A percentile compares a stretch with the other conserved stretches of the same genome.
Conservation (phyloP, 805 yeast genomes). For the Blastobotrys muscicola region DNA sequence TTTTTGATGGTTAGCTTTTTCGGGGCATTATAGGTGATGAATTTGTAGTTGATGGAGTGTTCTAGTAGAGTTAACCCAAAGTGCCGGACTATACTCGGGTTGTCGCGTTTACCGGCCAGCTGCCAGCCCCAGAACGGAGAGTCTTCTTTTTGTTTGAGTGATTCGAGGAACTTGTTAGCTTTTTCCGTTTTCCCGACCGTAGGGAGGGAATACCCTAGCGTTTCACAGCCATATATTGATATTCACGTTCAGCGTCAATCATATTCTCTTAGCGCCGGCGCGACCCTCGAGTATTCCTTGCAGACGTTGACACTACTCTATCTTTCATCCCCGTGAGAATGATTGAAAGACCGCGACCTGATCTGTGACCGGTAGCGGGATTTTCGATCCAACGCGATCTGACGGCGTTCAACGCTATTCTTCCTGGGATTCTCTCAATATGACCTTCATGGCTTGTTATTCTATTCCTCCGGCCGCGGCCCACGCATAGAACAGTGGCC, state of each 20-base stretch:
- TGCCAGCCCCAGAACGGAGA: constrained; percentile 91
- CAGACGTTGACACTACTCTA: too few species aligned
- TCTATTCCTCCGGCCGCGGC: too few species aligned
- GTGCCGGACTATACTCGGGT: constrained; percentile 70
- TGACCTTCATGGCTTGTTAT: too few species aligned
- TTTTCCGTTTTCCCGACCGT: neutral
- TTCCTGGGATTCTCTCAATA: too few species aligned
- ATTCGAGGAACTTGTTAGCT: constrained; percentile 47
- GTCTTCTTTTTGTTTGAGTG: constrained; percentile 65
- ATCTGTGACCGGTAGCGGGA: too few species aligned
- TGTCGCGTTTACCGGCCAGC: constrained; percentile 55
- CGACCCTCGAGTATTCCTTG: too few species aligned
- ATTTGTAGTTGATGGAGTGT: constrained; percentile 50
- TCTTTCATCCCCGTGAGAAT: too few species aligned
- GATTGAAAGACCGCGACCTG: too few species aligned
- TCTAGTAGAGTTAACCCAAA: constrained; percentile 79
- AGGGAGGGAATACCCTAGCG: neutral
- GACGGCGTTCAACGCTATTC: too few species aligned
- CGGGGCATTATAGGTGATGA: constrained; percentile 45
- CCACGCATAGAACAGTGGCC: neutral
- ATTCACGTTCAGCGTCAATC: too few species aligned
- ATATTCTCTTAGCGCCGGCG: too few species aligned
- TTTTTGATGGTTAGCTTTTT: constrained; percentile 60
- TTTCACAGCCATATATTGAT: neutral
- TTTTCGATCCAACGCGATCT: too few species aligned